phyloP scores from a whole-genome alignment of 371 early-diverging fungal genomes.

The Dichotomocladium elegans region DNA sequence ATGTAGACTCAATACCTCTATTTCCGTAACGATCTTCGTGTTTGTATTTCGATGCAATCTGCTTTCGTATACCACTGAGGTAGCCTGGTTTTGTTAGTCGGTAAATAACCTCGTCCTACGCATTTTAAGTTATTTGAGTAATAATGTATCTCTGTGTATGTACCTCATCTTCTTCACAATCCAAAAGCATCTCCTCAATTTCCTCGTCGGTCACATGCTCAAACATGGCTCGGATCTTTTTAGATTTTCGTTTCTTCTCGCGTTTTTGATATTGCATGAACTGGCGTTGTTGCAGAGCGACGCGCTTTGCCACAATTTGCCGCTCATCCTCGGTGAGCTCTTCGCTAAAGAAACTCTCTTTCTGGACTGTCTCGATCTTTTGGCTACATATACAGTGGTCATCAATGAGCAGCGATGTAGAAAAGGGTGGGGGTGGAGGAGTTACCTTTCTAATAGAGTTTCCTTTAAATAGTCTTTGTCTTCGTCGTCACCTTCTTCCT shows the following conservation, averaged over 20 bases:
- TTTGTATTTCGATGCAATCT: conserved; percentile 60
- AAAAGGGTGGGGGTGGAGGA: neutral
- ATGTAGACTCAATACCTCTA: too few relatives aligned
- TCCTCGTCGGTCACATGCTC: conserved; percentile 78
- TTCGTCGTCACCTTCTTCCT: too few relatives aligned
- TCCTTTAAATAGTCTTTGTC: neutral
- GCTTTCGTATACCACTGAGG: conserved; percentile 63
- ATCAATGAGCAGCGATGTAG: neutral
- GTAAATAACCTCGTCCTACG: conserved; percentile 66
- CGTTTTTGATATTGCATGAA: conserved; percentile 76
- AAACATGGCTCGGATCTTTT: conserved; percentile 69
- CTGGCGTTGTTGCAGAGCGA: conserved; percentile 82
- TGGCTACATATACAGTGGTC: conserved; percentile 43
- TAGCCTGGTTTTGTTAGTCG: conserved; percentile 72
- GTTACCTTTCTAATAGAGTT: neutral
- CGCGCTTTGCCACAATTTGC: conserved; percentile 82
- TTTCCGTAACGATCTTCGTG: too few relatives aligned
- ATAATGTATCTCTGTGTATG: neutral
- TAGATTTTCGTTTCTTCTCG: conserved; percentile 68
- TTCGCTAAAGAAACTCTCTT: conserved; percentile 80
- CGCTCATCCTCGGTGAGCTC: conserved; percentile 84
- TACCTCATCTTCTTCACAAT: conserved; percentile 78
- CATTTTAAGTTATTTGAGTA: neutral
- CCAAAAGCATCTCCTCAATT: conserved; percentile 72
- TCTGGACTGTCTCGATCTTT: conserved; percentile 75